Conservation (phyloP, 208 protist genomes). For the Acanthamoeba polyphaga region DNA sequence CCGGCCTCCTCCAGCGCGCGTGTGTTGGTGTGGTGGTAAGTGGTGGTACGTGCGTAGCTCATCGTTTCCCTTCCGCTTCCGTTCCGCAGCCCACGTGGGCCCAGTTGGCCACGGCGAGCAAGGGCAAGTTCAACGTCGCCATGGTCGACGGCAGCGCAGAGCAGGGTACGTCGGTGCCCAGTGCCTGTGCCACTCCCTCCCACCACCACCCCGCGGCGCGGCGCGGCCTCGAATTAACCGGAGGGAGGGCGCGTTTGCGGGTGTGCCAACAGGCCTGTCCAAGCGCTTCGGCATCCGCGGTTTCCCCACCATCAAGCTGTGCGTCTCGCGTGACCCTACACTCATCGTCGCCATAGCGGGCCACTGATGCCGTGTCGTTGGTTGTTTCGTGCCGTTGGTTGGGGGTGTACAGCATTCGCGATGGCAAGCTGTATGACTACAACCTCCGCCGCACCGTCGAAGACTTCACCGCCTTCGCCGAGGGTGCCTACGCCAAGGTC, state of each 20-base stretch:
- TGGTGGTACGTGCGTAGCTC: too few species aligned
- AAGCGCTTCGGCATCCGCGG: conserved; percentile 56
- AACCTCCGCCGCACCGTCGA: conserved; percentile 17
- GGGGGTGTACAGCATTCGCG: background rate
- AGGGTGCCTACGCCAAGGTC: background rate
- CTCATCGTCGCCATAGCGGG: background rate
- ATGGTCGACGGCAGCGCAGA: conserved; percentile 64
- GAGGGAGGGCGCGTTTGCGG: background rate
- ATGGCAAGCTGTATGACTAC: conserved; percentile 55
- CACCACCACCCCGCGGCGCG: background rate
- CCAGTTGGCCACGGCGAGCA: conserved; percentile 22
- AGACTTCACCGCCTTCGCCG: conserved; percentile 45
- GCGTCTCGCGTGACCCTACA: background rate
- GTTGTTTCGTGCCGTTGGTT: background rate
- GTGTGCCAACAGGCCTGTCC: background rate
- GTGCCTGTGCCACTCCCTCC: background rate
- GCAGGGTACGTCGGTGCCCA: background rate
- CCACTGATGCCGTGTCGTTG: background rate
- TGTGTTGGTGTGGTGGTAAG: too few species aligned
- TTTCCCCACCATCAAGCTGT: conserved; percentile 71
- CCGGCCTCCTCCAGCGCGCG: background rate
- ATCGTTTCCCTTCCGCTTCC: background rate
- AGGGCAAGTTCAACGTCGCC: conserved; percentile 54
- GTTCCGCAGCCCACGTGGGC: background rate
- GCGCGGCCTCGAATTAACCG: background rate